Evolutionary conservation across 495 filamentous ascomycete genomes (phyloP), one percentile per base, ranked within the genome.

Genomic region (Umbilicaria muhlenbergii): DNA sequence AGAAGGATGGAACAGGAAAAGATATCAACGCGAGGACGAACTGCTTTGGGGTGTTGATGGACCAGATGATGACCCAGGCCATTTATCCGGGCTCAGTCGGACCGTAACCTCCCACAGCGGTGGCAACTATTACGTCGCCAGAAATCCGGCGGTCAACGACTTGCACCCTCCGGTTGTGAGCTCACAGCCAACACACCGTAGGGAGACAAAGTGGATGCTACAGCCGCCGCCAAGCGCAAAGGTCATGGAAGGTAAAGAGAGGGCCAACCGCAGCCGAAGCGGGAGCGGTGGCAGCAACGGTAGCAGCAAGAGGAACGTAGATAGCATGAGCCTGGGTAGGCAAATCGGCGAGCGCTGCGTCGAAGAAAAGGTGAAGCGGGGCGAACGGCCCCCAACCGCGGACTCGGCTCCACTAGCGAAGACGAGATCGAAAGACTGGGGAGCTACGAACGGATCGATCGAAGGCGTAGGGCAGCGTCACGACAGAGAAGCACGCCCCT

Each of bases 111-210:
- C 68, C n/a, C 73, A 69, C 36, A 58, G 67, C 17, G 65, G 59
- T 31, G 65, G 65, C 32, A 68, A 68, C 54, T 86, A 87, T 57
- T 76, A 75, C 44, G 65, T 68, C 40, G 71, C 77, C n/a, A 67
- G 70, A 19, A 82, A 81, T 45, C 86, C 85, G 11, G 78, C 83
- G 10, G 77, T 93, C 48, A 91, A 91, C 57, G 84, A 92, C 48
- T 70, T 83, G 31, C 84, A 92, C 53, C 86, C 86, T 10, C 84
- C 87, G 10, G 80, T 89, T 41, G 85, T 92, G 40, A 82, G 83
- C 56, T 78, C 76, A 47, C 74, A 67, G 36, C 81, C 83, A 6
- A 60, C 67, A 14, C 73, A 77, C 54, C 70, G 67, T 40, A 75
- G 74, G 18, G 82, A 80, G 42, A 78, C 77, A n/a, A 63, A 64